Percentiles rank a stretch among this genome's conserved stretches.
Evolutionary conservation across 352 stramenopile genomes (phyloP).

Genomic region (Globisporangium camurandrum): DNA sequence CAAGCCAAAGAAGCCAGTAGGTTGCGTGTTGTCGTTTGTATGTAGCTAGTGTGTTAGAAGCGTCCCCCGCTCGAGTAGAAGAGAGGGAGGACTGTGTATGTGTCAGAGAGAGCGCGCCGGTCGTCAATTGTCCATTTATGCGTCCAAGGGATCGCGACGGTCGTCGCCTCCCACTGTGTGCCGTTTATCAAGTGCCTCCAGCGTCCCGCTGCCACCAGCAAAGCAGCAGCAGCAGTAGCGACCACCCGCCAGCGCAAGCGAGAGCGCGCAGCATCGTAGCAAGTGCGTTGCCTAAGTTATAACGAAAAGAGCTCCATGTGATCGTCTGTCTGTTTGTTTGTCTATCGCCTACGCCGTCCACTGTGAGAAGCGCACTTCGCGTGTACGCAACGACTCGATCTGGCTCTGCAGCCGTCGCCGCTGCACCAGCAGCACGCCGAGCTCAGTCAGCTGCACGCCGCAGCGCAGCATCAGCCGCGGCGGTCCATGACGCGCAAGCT

Average conservation of each 20-base stretch:
- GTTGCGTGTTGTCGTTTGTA: background rate
- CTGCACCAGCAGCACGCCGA: constrained; percentile 36
- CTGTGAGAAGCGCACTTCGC: constrained; percentile 40
- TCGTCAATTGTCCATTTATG: background rate
- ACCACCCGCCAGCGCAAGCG: constrained; percentile 1
- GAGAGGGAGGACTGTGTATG: too few species aligned
- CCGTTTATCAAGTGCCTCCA: constrained; percentile 2
- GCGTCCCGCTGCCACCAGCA: constrained; percentile 4
- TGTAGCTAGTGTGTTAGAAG: constrained; percentile 1
- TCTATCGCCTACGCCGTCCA: constrained; percentile 23
- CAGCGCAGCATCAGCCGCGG: constrained; percentile 49
- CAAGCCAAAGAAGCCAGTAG: too few species aligned
- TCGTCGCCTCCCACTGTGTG: constrained; percentile 7
- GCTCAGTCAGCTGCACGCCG: constrained; percentile 33
- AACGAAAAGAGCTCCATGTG: constrained; percentile 34
- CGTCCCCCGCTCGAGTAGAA: background rate
- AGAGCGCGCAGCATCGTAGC: background rate
- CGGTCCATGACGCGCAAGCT: constrained; percentile 37
- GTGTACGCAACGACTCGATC: constrained; percentile 26
- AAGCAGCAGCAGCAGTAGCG: constrained; percentile 1
- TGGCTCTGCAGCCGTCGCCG: constrained; percentile 29
- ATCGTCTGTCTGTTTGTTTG: background rate
- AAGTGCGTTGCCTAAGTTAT: constrained; percentile 12
- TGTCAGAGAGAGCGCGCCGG: too few species aligned
- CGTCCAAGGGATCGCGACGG: background rate